Evolutionary conservation across 176 grass and related monocot species (phyloP).

Genomic region (Raddia distichophylla): DNA sequence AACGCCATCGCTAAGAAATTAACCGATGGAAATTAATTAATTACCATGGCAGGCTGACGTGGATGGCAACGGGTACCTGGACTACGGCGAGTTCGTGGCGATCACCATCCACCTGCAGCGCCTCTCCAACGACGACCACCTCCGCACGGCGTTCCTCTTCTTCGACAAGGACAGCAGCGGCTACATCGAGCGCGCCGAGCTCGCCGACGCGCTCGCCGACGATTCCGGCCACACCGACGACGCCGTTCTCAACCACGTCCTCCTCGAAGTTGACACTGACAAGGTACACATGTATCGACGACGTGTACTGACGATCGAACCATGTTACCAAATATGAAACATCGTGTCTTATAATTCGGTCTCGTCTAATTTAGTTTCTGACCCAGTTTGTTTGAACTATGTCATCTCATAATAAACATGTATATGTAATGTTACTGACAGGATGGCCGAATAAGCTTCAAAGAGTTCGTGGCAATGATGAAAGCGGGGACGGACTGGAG

Average conservation of each 20-base stretch:
- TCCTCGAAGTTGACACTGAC: conserved; percentile 79
- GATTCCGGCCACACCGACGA: conserved; percentile 65
- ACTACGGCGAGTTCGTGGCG: conserved; percentile 91
- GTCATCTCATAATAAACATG: no score
- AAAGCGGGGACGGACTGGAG: conserved; percentile 92
- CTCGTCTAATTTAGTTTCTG: no score
- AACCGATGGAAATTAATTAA: neutral
- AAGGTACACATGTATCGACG: no score
- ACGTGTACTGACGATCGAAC: no score
- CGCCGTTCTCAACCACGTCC: conserved; percentile 64
- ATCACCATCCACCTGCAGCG: conserved; percentile 92
- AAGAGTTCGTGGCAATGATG: conserved; percentile 93
- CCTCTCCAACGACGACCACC: conserved; percentile 89
- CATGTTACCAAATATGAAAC: no score
- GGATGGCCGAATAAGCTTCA: conserved; percentile 80
- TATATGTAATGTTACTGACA: neutral
- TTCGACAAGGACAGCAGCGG: conserved; percentile 88
- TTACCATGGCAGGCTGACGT: conserved; percentile 49
- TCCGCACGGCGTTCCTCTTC: conserved; percentile 91
- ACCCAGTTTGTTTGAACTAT: no score
- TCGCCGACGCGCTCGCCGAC: conserved; percentile 73
- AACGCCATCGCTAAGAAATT: neutral
- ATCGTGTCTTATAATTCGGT: no score
- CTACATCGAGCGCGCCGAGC: conserved; percentile 80
- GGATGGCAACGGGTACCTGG: conserved; percentile 65